Evolutionary conservation across 192 early-diverging fungal species (phyloP), one percentile per base, ranked within the genome.

Genomic region (Spinellus fusiger): DNA sequence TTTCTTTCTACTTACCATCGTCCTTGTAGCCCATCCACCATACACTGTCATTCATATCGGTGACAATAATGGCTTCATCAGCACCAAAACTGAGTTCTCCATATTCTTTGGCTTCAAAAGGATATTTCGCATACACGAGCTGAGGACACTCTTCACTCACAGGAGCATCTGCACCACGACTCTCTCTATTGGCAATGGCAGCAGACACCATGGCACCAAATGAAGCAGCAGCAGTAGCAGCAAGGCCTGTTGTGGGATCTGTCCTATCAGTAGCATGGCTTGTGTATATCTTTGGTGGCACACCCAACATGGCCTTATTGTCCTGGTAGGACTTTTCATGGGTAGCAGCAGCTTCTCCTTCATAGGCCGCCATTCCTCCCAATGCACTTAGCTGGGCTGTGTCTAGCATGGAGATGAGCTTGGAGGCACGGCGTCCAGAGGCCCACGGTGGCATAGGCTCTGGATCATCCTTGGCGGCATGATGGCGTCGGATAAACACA

Each of bases 1-100:
- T 18, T 31, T n/a, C 10, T 13, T 40, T 48, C 71, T 69, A 72
- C 74, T 71, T 77, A 70, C 82, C 81, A 34, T 80, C 61, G 23
- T 84, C 81, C 62, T 81, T 80, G 22, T 84, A 80, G 15, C 89
- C 89, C 82, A 89, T 85, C 89, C 89, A 91, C 89, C 89, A 91
- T 18, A 89, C 80, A 70, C 85, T 83, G 65, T 91, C 86, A 58
- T 79, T 89, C 49, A 79, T 84, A 68, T 91, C 89, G 16, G 86
- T 82, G 3, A 91, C 89, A 75, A 88, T 73, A 59, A 91, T 84
- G 0, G 77, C 69, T 55, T 85, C 86, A 46, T 84, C 81, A 3
- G 82, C 76, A 28, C 76, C 65, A 71, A 91, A 85, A 2, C 71
- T 71, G 23, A 91, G 74, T 71, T 91, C 89, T 26, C 87, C 87